Evolutionary conservation across 805 yeast genomes (phyloP), one percentile per base, ranked within the genome.

Genomic region (Yamadazyma philogaea): DNA sequence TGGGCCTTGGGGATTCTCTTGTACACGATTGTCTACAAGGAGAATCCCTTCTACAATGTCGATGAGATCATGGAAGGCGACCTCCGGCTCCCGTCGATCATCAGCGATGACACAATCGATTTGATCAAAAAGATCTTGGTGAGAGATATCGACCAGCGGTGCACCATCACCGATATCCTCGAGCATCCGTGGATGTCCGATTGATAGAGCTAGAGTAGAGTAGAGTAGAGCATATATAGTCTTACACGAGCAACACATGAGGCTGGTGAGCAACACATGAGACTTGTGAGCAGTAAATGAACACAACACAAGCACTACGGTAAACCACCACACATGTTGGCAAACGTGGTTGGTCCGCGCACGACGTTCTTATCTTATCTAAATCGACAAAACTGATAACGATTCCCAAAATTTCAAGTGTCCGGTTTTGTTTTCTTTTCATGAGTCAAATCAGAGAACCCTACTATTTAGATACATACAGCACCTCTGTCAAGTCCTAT

Each of bases 51-150:
- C 56, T 87, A 88, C 61, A 89, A 87, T 58, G 95, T 90, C 37
- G 97, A 91, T 61, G 98, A 90, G 60, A 93, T 93, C 41, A 79
- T 90, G 79, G 96, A 88, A 51, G 96, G 95, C 1, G 90, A 84
- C 37, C 64, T 90, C 47, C 74, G 86, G 36, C 70, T 88, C 30
- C 95, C 95, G 1, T 70, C 66, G 46, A 72, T 75, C n/a, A 74
- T 80, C 16, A 80, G 87, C 53, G 81, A 76, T 1, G 76, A 69
- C 2, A 78, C 90, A 52, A 64, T 79, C 20, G 71, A 70, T 4
- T 68, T 90, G 57, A 84, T 90, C 34, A 67, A 68, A 45, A 70
- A 57, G 51, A 86, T 90, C 33, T 69, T 91, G 47, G 78, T 78
- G n/a, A 75, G 93, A 38, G 82, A 83, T 41, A 71, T 84, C 16